A percentile compares a stretch with the other conserved stretches of the same genome.
Conservation (phyloP, 2,329 filamentous ascomycete genomes). For the Cladosporium colombiae region DNA sequence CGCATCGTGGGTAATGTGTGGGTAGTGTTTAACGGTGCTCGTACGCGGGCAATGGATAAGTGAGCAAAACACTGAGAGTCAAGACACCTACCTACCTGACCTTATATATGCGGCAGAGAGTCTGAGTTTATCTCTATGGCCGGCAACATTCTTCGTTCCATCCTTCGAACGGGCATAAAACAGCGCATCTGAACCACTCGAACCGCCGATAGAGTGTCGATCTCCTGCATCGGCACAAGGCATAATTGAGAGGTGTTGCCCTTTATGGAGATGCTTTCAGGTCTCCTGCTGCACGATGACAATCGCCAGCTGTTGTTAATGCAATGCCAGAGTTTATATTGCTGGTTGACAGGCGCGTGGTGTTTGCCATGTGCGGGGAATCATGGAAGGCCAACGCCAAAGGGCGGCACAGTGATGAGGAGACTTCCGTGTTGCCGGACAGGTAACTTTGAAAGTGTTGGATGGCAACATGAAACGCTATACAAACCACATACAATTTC, state of each 20-base stretch:
- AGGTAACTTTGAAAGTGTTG: background rate
- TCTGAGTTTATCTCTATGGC: background rate
- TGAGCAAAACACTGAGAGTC: background rate
- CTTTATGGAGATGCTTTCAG: background rate
- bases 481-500: background rate
- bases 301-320: background rate
- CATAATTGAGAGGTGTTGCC: background rate
- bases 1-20: background rate
- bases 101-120: background rate
- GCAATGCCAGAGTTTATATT: background rate
- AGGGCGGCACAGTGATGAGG: background rate
- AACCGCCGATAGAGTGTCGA: background rate
- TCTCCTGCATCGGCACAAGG: background rate
- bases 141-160: background rate
- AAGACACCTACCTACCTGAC: background rate
- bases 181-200: background rate
- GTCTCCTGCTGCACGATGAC: background rate
- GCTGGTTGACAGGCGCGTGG: background rate
- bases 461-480: background rate
- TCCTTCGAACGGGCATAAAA: background rate
- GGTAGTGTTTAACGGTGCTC: background rate
- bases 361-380: background rate
- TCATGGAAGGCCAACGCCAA: background rate
- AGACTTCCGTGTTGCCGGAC: background rate
- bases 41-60: background rate